A percentile compares a stretch with the other conserved stretches of the same genome.
Conservation (phyloP, 1,139 yeast species). For the Pichia norvegensis region DNA sequence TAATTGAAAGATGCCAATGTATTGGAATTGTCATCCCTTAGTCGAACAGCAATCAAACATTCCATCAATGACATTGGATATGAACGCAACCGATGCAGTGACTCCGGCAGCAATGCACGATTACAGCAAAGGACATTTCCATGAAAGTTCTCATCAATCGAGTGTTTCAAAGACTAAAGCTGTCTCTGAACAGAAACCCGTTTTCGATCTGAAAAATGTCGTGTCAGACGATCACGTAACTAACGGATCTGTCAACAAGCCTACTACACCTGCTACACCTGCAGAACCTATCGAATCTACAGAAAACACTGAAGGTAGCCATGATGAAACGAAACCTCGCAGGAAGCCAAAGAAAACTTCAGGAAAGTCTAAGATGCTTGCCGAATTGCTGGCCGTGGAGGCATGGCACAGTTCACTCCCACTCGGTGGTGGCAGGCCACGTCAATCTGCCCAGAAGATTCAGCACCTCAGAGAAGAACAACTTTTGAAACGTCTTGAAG, state of each 20-base stretch:
- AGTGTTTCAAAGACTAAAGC: too few species aligned
- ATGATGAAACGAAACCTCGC: neutral
- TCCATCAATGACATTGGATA: neutral
- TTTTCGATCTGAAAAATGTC: neutral
- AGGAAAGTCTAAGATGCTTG: neutral
- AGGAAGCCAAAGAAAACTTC: neutral
- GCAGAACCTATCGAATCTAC: neutral
- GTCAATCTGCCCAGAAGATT: constrained; percentile 10
- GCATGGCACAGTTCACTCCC: constrained; percentile 9
- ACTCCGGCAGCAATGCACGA: neutral
- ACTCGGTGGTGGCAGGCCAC: constrained; percentile 4
- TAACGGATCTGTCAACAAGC: too few species aligned
- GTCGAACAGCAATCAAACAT: too few species aligned
- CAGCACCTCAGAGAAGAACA: constrained; percentile 9
- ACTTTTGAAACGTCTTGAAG: neutral
- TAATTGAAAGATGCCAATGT: neutral
- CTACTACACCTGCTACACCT: neutral
- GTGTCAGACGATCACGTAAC: too few species aligned
- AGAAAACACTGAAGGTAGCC: neutral
- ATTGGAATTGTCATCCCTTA: neutral
- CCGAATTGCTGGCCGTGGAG: constrained; percentile 8
- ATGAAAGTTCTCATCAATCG: neutral
- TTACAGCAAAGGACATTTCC: neutral
- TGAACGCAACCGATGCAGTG: neutral
- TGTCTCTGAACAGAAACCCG: neutral